These are phyloP conservation scores for Saksenaea vasiformis DNA, from an alignment of 371 early-diverging fungal genomes.

Conservation along the genomic window DNA sequence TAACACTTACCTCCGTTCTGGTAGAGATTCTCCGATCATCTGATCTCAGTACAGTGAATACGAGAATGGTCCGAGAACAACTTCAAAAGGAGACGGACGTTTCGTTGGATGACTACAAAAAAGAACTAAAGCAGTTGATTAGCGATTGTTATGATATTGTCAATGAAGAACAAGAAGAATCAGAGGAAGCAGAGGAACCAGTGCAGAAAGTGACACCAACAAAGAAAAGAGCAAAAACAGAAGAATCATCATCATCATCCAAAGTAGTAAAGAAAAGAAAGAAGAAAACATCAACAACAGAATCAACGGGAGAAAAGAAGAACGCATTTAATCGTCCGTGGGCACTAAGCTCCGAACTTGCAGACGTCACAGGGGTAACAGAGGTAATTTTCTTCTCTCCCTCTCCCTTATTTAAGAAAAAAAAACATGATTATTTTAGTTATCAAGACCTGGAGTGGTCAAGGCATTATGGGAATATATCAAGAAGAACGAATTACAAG, in stretches of 20 bases:
- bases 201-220: slow-evolving; percentile 3
- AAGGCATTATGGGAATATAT: slow-evolving; percentile 53
- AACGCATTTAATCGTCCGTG: slow-evolving; percentile 26
- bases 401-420: neutral
- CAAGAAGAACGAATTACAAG: slow-evolving; percentile 46
- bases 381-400: slow-evolving; percentile 20
- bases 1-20: no score
- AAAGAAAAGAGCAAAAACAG: slow-evolving; percentile 7
- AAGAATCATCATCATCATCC: no score
- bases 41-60: slow-evolving; percentile 47
- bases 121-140: slow-evolving; percentile 40
- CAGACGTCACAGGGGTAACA: slow-evolving; percentile 25
- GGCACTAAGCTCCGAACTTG: slow-evolving; percentile 29
- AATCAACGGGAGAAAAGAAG: slow-evolving; percentile 7
- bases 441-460: slow-evolving; percentile 44
- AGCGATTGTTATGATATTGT: slow-evolving; percentile 26
- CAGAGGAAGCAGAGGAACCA: neutral
- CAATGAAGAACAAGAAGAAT: slow-evolving; percentile 7
- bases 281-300: slow-evolving; percentile 6
- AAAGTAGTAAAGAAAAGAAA: slow-evolving; percentile 7
- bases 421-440: slow-evolving; percentile 17
- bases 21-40: slow-evolving; percentile 45
- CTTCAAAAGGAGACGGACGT: slow-evolving; percentile 38
- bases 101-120: slow-evolving; percentile 32
- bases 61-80: slow-evolving; percentile 52